A percentile compares a stretch with the other conserved stretches of the same genome.
Conservation (phyloP, 2,329 filamentous ascomycete genomes). For the Pleurostoma richardsiae region DNA sequence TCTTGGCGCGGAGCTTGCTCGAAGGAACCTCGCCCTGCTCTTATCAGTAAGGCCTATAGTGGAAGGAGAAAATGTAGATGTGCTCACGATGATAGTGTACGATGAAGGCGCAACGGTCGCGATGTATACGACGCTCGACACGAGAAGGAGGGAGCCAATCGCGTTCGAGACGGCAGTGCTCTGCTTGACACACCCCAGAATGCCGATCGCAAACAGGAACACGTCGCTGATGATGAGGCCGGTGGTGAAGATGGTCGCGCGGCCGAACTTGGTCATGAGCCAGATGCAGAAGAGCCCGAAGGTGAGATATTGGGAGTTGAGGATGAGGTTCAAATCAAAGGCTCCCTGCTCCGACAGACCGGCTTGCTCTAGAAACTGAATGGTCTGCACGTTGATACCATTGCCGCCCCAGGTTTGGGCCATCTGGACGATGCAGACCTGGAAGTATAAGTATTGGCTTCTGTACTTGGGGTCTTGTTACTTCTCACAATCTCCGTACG, state of each 20-base stretch:
- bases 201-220: neutral
- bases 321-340: constrained; percentile 1
- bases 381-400: neutral
- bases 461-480: neutral
- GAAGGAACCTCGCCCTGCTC: constrained; percentile 1
- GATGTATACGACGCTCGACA: neutral
- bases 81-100: neutral
- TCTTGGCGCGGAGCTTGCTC: neutral
- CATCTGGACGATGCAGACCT: constrained; percentile 1
- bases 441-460: neutral
- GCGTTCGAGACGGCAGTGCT: neutral
- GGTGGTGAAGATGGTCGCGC: constrained; percentile 1
- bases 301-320: neutral
- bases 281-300: neutral
- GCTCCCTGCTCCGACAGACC: neutral
- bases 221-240: neutral
- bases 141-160: neutral
- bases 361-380: neutral
- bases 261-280: neutral
- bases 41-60: neutral
- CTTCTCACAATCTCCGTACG: constrained; percentile 1
- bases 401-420: constrained; percentile 1
- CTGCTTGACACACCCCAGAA: neutral
- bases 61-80: neutral
- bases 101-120: neutral